Base-by-base conservation (phyloP, 495 filamentous ascomycete genomes). In the Cercophora samala region DNA sequence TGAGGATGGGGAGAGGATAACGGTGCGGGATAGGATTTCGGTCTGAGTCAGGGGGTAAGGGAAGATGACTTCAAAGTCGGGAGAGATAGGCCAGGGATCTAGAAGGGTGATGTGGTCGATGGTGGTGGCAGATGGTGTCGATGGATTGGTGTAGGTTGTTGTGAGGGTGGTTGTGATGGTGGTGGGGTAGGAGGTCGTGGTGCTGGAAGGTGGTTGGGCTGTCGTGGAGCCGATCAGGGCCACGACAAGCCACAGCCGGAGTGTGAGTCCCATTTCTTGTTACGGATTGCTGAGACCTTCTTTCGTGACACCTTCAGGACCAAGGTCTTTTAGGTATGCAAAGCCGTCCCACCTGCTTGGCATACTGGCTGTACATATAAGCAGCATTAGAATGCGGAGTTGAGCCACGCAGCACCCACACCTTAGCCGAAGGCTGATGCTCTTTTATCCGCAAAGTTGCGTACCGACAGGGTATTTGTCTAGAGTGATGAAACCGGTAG, bases 41-140 rank as follows among this genome's bases (percentile, higher is more conserved):
- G 65, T 69, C 29, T 69, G 51, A n/a, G 25, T 32, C 22, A 69
- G 53, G 26, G 70, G 67, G 46, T 53, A 66, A 22, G 70, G 70
- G 37, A 46, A 46, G n/a, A 67, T 58, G 6, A 17, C 21, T 3
- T 60, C 65, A 0, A 65, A 64, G 58, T 69, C 67, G 17, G 70
- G 70, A 1, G 68, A 72, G 22, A 23, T 56, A 3, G 67, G 58
- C 70, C 70, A 72, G 19, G 64, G 64, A 56, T 72, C 70, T 17
- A 72, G 4, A 53, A 69, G 18, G 53, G 70, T 69, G 17, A 72
- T 51, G 21, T 56, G 52, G 65, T 72, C 70, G 26, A 72, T 55
- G 18, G 70, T 72, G n/a, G 37, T 42, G 5, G 23, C 24, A 26
- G 19, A 21, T 9, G 19, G 19, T 2, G 58, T 60, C 5, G 37